Evolutionary conservation across 257 asterid genomes (phyloP).

Genomic region (Apocynum venetum): DNA sequence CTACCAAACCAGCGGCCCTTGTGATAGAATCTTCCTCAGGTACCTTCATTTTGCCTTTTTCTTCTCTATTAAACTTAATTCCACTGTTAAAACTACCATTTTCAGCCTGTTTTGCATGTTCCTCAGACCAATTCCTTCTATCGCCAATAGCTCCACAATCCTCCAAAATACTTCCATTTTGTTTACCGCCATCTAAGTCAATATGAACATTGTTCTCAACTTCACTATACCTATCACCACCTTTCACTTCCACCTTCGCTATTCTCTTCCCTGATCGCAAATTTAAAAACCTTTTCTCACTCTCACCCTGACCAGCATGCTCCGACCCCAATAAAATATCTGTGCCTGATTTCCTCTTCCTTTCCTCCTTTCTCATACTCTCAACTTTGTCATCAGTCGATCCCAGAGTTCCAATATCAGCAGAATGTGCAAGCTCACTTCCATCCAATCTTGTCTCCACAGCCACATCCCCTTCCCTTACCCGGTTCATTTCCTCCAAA

Average conservation of each 20-base stretch:
- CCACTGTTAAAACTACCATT: conserved; percentile 17
- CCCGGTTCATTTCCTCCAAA: conserved; percentile 1
- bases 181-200: conserved; percentile 19
- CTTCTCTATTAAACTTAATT: conserved; percentile 27
- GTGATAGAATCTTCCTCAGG: conserved; percentile 11
- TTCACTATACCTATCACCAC: conserved; percentile 16
- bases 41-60: conserved; percentile 36
- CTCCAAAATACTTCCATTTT: conserved; percentile 20
- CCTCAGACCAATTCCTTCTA: conserved; percentile 16
- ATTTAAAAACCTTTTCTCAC: conserved; percentile 31
- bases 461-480: conserved; percentile 7
- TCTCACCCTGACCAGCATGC: conserved; percentile 27
- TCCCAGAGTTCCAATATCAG: conserved; percentile 12
- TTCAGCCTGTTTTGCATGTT: conserved; percentile 23
- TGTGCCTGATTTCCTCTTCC: conserved; percentile 31
- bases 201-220: conserved; percentile 17
- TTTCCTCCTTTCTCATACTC: conserved; percentile 18
- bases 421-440: conserved; percentile 11
- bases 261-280: conserved; percentile 67
- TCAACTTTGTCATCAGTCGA: conserved; percentile 6
- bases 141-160: conserved; percentile 12
- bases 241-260: conserved; percentile 30
- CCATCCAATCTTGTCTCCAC: background rate
- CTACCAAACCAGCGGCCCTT: conserved; percentile 20
- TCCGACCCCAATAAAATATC: conserved; percentile 21